Conservation (phyloP, 108 stramenopile genomes). For the Chaetoceros tenuissimus region DNA sequence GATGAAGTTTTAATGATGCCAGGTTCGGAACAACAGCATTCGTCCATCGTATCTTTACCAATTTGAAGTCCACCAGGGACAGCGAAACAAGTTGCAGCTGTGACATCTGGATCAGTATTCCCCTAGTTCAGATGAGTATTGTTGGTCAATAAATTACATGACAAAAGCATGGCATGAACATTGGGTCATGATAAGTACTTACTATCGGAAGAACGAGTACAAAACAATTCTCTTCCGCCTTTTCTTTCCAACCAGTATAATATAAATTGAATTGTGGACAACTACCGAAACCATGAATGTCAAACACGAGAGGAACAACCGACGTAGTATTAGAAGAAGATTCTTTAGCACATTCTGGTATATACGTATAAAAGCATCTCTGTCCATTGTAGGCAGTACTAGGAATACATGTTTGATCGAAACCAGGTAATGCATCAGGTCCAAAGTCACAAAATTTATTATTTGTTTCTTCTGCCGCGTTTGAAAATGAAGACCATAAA, state of each 20-base stretch:
- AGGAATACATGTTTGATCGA: too few species aligned
- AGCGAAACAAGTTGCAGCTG: neutral
- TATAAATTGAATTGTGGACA: slow-evolving; percentile 7
- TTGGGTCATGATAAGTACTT: too few species aligned
- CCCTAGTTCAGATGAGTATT: too few species aligned
- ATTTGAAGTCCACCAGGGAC: neutral
- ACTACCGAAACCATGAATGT: slow-evolving; percentile 11
- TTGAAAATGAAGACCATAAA: too few species aligned
- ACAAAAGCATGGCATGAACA: too few species aligned
- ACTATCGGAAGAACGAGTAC: slow-evolving; percentile 15
- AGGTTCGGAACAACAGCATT: slow-evolving; percentile 13
- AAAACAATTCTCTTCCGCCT: slow-evolving; percentile 16
- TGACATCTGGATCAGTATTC: neutral
- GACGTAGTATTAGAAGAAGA: too few species aligned
- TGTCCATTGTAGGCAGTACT: too few species aligned
- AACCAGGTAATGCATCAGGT: too few species aligned
- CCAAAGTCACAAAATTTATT: too few species aligned
- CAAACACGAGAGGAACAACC: slow-evolving; percentile 21
- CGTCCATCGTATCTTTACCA: neutral
- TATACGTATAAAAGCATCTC: slow-evolving; percentile 20
- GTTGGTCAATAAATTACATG: too few species aligned
- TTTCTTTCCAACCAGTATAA: slow-evolving; percentile 18
- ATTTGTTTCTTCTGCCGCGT: too few species aligned
- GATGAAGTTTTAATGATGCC: slow-evolving; percentile 1
- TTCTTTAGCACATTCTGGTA: slow-evolving; percentile 13